Conservation (phyloP, 2,329 filamentous ascomycete genomes). For the Xylariaceae sp. region DNA sequence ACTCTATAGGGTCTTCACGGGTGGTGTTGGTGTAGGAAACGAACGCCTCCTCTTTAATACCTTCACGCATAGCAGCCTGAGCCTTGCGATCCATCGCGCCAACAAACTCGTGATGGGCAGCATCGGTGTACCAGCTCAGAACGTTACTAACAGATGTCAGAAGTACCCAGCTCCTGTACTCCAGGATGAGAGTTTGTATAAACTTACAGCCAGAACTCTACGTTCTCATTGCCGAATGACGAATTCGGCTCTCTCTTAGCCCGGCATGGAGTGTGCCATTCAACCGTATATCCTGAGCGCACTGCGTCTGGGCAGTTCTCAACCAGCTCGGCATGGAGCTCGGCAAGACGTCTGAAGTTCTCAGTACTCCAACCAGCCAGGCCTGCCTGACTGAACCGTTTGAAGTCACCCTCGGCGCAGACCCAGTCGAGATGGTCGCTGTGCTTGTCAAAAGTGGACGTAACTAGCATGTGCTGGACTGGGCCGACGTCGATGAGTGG, state of each 20-base stretch:
- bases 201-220: slow-evolving; percentile 9
- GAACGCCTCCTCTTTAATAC: not conserved
- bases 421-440: slow-evolving; percentile 29
- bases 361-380: slow-evolving; percentile 21
- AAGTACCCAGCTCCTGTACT: not conserved
- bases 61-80: not conserved
- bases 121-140: not conserved
- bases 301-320: slow-evolving; percentile 1
- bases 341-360: slow-evolving; percentile 3
- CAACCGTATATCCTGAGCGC: slow-evolving; percentile 3
- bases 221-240: slow-evolving; percentile 6
- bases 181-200: not conserved
- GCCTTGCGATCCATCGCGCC: not conserved
- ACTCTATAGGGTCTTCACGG: not conserved
- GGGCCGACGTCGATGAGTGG: slow-evolving; percentile 29
- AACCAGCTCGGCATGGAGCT: slow-evolving; percentile 5
- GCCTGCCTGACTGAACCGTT: slow-evolving; percentile 29
- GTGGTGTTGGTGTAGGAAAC: not conserved
- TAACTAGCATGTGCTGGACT: slow-evolving; percentile 21
- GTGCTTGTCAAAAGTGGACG: slow-evolving; percentile 30
- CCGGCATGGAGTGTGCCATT: slow-evolving; percentile 6
- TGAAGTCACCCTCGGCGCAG: slow-evolving; percentile 30
- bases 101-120: not conserved
- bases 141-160: not conserved
- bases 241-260: slow-evolving; percentile 2